Conservation (phyloP, 148 eudicot genomes). For the Nyssa sinensis region DNA sequence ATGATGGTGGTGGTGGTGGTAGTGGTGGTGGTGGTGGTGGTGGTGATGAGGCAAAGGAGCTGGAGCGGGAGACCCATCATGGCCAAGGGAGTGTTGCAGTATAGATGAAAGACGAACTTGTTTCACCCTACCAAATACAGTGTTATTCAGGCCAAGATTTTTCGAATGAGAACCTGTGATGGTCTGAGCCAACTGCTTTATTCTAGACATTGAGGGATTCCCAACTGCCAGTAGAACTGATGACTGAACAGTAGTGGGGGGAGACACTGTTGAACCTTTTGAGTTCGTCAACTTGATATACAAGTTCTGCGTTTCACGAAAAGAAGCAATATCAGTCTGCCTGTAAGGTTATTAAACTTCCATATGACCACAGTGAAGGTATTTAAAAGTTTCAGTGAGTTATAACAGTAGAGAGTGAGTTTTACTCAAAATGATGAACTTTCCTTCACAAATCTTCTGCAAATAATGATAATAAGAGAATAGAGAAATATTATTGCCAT, state of each 20-base stretch:
- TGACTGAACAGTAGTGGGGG: constrained; percentile 77
- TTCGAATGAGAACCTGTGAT: constrained; percentile 64
- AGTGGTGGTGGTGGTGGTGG: constrained; percentile 60
- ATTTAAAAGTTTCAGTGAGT: too few species aligned
- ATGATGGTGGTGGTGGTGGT: too few species aligned
- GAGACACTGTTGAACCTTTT: constrained; percentile 77
- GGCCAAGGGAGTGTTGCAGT: constrained; percentile 55
- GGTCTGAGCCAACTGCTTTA: constrained; percentile 86
- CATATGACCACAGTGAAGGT: background rate
- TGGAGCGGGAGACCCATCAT: constrained; percentile 64
- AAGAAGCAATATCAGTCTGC: constrained; percentile 3
- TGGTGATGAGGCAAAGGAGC: constrained; percentile 44
- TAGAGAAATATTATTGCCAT: constrained; percentile 11
- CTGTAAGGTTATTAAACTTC: background rate
- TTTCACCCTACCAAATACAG: constrained; percentile 84
- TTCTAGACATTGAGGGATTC: constrained; percentile 59
- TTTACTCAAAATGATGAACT: too few species aligned
- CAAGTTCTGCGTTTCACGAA: constrained; percentile 66
- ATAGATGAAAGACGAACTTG: constrained; percentile 86
- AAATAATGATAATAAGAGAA: constrained; percentile 10
- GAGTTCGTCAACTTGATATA: constrained; percentile 71
- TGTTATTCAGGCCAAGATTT: constrained; percentile 92
- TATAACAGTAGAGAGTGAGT: too few species aligned
- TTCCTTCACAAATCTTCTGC: too few species aligned
- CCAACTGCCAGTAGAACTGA: constrained; percentile 71